Conservation (phyloP, 768 basidiomycete species). For the Mycena venus region DNA sequence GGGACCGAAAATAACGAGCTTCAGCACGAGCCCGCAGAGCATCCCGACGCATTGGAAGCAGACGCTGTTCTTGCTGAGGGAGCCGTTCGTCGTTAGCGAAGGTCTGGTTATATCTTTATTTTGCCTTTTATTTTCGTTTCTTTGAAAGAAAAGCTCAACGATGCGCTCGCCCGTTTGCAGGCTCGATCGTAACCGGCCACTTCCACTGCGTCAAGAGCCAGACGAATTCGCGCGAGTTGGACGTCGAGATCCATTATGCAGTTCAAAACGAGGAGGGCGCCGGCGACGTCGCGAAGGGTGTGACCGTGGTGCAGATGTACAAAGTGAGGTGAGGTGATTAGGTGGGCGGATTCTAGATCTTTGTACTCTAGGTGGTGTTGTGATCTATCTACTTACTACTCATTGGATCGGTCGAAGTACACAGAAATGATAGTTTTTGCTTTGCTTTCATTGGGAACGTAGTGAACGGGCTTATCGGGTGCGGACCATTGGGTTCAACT, state of each 20-base stretch:
- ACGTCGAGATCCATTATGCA: slow-evolving; percentile 91
- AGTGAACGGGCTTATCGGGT: too few relatives aligned
- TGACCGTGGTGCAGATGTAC: slow-evolving; percentile 80
- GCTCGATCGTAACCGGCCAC: slow-evolving; percentile 79
- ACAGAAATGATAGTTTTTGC: too few relatives aligned
- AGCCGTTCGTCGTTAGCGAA: slow-evolving; percentile 82
- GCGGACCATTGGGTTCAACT: too few relatives aligned
- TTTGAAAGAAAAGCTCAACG: neutral
- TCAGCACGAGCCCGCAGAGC: slow-evolving; percentile 92
- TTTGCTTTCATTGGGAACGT: too few relatives aligned
- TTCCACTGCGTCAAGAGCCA: slow-evolving; percentile 88
- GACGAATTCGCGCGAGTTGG: slow-evolving; percentile 87
- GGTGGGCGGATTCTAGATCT: neutral
- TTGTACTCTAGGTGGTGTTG: neutral
- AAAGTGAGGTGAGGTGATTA: slow-evolving; percentile 79
- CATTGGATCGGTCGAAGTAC: too few relatives aligned
- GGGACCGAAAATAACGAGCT: slow-evolving; percentile 66
- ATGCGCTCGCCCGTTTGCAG: slow-evolving; percentile 61
- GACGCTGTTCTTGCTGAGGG: slow-evolving; percentile 86
- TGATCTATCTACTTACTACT: too few relatives aligned
- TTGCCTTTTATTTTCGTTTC: neutral
- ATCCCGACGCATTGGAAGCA: slow-evolving; percentile 98
- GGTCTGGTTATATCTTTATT: slow-evolving; percentile 70
- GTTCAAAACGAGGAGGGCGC: slow-evolving; percentile 56
- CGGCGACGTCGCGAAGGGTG: slow-evolving; percentile 50